A percentile compares a stretch with the other conserved stretches of the same genome.
phyloP scores from a whole-genome alignment of 306 rosid genomes.

The Glycine latifolia region DNA sequence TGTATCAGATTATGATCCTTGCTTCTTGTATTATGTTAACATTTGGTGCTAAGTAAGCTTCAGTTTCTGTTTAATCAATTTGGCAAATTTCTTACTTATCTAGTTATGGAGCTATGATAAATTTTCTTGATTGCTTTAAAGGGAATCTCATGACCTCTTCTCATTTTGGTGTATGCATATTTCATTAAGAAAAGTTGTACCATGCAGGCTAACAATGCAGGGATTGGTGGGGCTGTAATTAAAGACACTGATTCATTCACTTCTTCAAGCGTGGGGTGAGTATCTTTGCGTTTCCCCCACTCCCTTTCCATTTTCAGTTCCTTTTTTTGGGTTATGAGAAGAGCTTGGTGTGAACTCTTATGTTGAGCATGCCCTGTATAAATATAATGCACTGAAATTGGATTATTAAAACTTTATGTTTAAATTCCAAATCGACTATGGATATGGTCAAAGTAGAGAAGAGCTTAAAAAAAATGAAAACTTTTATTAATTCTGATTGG shows the following conservation, averaged over 20 bases:
- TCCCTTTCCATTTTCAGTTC: too few species aligned
- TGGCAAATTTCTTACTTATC: not conserved
- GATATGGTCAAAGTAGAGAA: not conserved
- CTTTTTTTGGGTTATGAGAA: too few species aligned
- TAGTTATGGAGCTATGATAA: not conserved
- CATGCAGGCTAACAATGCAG: slow-evolving; percentile 26
- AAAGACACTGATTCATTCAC: not conserved
- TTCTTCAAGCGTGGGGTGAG: slow-evolving; percentile 7
- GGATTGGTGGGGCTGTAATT: slow-evolving; percentile 45
- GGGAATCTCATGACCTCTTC: too few species aligned
- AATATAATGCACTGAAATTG: not conserved
- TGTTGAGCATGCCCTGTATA: too few species aligned
- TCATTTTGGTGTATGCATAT: too few species aligned
- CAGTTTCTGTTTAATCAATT: not conserved
- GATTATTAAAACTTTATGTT: not conserved
- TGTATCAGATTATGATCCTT: not conserved
- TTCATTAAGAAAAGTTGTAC: not conserved
- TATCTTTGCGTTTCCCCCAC: too few species aligned
- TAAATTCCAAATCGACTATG: not conserved
- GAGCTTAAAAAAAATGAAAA: not conserved
- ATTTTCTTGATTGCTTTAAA: not conserved
- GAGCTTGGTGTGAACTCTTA: too few species aligned
- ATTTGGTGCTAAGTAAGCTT: not conserved
- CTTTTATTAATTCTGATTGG: not conserved
- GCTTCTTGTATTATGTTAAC: not conserved